Evolutionary conservation across 371 early-diverging fungal species (phyloP), one percentile per base, ranked within the genome.

Genomic region (Smittium culicis): DNA sequence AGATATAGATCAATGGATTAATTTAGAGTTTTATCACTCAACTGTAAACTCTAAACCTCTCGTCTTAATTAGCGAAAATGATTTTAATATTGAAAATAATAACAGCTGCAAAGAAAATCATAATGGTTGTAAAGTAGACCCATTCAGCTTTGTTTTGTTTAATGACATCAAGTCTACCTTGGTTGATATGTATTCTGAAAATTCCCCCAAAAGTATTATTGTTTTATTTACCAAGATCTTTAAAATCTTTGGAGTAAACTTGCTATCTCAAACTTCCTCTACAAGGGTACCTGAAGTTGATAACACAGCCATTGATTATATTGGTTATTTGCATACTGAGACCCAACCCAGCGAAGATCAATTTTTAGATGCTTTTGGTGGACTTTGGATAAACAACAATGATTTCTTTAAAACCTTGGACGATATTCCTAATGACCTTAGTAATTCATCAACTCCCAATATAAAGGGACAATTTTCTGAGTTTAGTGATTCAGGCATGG

Each of bases 81-180:
- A 45, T 45, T 45, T 45, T 45, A 20, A 45, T 11, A n/a, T n/a
- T n/a, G n/a, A n/a, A n/a, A n/a, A n/a, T n/a, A n/a, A n/a, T n/a
- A n/a, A n/a, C n/a, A n/a, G n/a, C n/a, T 45, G 11, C 5, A 45
- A 20, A 11, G 45, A 45, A 45, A 45, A 45, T 45, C 45, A 5
- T 45, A 45, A 45, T 11, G 20, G 5, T 11, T 45, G 5, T 11
- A 45, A 25, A 27, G 8, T 5, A n/a, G 63, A 63, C 63, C 63
- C 63, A 63, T 63, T 30, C 32, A 63, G 33, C 17, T 30, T 63
- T 63, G 63, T 63, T 30, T 33, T 63, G 33, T 63, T 63, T 63
- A 33, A 63, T n/a, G 63, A 63, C 32, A n/a, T 63, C 14, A 2
- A 14, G 33, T 35, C 33, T 2, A 11, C 35, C 2, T 33, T 63